phyloP scores from a whole-genome alignment of 345 rosid genomes.

The Salix udensis region DNA sequence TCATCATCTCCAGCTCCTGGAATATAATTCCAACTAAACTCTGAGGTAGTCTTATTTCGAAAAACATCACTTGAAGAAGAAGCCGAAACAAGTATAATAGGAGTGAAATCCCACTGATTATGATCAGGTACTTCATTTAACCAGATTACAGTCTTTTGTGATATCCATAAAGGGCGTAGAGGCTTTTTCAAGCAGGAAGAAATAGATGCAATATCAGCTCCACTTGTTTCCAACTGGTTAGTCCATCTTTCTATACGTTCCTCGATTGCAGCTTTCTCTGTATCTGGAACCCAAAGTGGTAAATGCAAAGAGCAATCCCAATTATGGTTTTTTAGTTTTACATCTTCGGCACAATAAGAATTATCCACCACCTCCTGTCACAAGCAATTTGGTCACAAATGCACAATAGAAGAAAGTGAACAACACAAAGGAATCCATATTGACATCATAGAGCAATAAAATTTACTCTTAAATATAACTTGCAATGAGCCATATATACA shows the following conservation, averaged over 20 bases:
- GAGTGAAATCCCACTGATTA: constrained; percentile 87
- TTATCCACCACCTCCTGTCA: constrained; percentile 24
- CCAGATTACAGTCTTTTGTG: constrained; percentile 86
- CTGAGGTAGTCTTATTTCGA: constrained; percentile 49
- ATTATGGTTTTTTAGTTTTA: constrained; percentile 12
- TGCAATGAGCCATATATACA: too few species aligned
- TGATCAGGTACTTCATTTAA: constrained; percentile 84
- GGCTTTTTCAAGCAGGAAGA: constrained; percentile 67
- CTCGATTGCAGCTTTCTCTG: constrained; percentile 70
- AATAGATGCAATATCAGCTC: constrained; percentile 73
- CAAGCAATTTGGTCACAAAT: background rate
- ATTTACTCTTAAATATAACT: too few species aligned
- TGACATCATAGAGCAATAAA: too few species aligned
- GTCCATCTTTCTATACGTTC: constrained; percentile 68
- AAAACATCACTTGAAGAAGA: constrained; percentile 47
- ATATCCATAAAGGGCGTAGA: constrained; percentile 77
- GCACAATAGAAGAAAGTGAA: background rate
- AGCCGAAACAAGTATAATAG: constrained; percentile 77
- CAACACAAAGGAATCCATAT: background rate
- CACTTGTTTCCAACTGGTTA: constrained; percentile 59
- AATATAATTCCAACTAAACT: constrained; percentile 90
- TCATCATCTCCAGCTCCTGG: constrained; percentile 98
- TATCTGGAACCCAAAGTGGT: constrained; percentile 81
- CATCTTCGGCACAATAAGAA: constrained; percentile 18
- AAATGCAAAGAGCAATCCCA: constrained; percentile 95